phyloP scores from a whole-genome alignment of 2,329 filamentous ascomycete genomes.

The Trichoderma guizhouense region DNA sequence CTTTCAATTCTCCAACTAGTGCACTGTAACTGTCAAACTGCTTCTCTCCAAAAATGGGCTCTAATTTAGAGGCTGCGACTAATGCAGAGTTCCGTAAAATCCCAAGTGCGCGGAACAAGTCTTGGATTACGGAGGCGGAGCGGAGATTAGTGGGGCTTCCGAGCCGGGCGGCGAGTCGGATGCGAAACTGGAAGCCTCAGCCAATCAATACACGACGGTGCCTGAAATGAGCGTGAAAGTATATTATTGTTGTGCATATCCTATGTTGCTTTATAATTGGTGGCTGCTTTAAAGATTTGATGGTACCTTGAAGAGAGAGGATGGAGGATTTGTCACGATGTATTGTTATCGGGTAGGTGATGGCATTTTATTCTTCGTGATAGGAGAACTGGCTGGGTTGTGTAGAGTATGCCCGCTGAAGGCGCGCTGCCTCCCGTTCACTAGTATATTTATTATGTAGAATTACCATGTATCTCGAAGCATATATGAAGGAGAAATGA shows the following conservation, averaged over 20 bases:
- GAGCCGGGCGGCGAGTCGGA: not conserved
- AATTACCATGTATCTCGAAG: not conserved
- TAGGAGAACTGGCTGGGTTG: not conserved
- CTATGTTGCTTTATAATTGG: not conserved
- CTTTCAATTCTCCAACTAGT: not conserved
- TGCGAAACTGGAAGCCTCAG: not conserved
- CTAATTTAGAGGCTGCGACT: not conserved
- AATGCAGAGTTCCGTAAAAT: not conserved
- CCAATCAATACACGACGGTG: not conserved
- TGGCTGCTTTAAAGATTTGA: not conserved
- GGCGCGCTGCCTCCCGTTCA: too few species aligned
- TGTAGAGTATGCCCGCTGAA: not conserved
- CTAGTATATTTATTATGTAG: not conserved
- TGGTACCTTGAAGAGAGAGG: not conserved
- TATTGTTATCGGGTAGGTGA: not conserved
- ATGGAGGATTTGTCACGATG: too few species aligned
- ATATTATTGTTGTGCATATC: not conserved
- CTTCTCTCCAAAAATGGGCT: not conserved
- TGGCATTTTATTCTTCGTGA: too few species aligned
- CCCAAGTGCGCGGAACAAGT: not conserved
- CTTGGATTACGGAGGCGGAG: not conserved
- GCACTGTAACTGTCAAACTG: not conserved
- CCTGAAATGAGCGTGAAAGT: not conserved
- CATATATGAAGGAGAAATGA: not conserved
- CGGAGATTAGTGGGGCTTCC: constrained; percentile 7